Evolutionary conservation across 176 grass and related monocot genomes (phyloP).

Genomic region (Themeda triandra): DNA sequence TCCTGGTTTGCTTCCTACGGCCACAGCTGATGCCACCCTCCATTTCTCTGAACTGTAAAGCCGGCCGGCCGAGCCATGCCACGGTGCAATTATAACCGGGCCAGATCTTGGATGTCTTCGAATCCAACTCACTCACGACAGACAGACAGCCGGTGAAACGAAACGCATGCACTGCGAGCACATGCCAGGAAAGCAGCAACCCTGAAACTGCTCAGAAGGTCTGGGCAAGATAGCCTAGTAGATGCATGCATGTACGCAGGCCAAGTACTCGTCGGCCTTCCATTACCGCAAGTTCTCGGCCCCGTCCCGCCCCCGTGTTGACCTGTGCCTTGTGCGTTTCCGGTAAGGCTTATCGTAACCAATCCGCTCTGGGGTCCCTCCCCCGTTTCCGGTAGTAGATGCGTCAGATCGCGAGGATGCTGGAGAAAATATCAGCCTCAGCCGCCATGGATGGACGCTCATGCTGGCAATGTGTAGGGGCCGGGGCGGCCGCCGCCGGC

Average conservation of each 20-base stretch:
- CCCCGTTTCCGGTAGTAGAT: too few species aligned
- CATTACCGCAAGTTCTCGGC: background rate
- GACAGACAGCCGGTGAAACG: background rate
- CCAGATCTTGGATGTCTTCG: conserved; percentile 18
- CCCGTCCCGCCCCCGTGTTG: background rate
- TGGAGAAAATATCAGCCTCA: background rate
- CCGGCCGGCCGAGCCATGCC: background rate
- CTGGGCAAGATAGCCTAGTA: too few species aligned
- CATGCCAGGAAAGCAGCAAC: background rate
- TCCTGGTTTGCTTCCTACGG: background rate
- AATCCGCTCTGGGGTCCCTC: too few species aligned
- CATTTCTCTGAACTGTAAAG: conserved; percentile 27
- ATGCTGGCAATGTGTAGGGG: background rate
- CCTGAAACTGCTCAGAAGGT: too few species aligned
- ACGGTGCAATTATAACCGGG: background rate
- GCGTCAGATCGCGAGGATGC: background rate
- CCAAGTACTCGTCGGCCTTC: background rate
- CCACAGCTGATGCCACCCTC: background rate
- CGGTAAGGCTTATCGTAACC: conserved; percentile 28
- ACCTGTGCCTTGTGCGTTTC: conserved; percentile 27
- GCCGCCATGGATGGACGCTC: conserved; percentile 34
- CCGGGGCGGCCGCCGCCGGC: background rate
- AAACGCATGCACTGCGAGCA: background rate
- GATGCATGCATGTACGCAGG: background rate
- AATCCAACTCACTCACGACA: conserved; percentile 17